These are phyloP conservation scores for Tephrocybe sp. DNA, from an alignment of 768 basidiomycete genomes.

Conservation along the genomic window DNA sequence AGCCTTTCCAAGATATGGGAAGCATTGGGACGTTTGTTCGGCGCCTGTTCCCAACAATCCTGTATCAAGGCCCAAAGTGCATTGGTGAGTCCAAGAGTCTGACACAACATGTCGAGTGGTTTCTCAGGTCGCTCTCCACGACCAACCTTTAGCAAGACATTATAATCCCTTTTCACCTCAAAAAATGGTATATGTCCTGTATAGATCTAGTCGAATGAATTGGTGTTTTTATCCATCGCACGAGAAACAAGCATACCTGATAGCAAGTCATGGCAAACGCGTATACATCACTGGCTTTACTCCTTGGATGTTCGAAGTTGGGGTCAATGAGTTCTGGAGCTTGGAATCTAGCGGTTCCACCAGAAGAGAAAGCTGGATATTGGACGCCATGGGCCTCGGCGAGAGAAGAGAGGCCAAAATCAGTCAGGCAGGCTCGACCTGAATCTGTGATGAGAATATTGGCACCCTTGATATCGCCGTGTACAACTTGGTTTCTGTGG, in stretches of 20 bases:
- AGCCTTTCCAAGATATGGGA: background rate
- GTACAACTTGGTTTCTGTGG: background rate
- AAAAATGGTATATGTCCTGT: slow-evolving; percentile 1
- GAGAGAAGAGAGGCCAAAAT: slow-evolving; percentile 4
- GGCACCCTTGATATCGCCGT: slow-evolving; percentile 5
- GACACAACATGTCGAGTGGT: background rate
- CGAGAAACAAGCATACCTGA: background rate
- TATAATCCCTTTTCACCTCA: background rate
- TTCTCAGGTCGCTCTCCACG: slow-evolving; percentile 1
- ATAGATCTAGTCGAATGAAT: background rate
- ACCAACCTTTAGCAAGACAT: background rate
- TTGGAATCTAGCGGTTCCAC: background rate
- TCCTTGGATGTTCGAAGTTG: background rate
- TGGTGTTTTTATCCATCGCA: background rate
- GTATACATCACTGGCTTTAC: background rate
- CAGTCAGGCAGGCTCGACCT: background rate
- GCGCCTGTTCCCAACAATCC: background rate
- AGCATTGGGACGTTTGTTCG: background rate
- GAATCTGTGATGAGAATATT: slow-evolving; percentile 5
- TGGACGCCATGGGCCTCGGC: background rate
- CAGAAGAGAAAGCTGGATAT: too few species aligned
- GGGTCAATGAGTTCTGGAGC: background rate
- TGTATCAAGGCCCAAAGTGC: background rate
- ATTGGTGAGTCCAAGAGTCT: background rate
- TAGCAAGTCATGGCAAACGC: slow-evolving; percentile 1